Evolutionary conservation across 257 asterid species (phyloP).

Genomic region (Linderniella brevidens): DNA sequence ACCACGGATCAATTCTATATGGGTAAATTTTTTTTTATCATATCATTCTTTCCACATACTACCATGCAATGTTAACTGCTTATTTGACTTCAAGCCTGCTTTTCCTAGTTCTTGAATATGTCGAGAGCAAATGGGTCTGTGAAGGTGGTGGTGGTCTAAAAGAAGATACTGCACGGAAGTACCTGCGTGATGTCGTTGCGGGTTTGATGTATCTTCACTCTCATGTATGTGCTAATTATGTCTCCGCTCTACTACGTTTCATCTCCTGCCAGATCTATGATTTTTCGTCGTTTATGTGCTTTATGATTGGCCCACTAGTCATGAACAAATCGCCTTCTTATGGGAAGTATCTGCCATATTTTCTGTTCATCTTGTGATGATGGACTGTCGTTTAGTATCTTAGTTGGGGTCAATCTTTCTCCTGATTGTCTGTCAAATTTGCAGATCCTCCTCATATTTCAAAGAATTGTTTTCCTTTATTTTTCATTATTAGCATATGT

Average conservation of each 20-base stretch:
- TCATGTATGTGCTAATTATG: constrained; percentile 40
- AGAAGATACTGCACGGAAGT: constrained; percentile 54
- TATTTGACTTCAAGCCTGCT: constrained; percentile 10
- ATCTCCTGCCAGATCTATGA: too few species aligned
- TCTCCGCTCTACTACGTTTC: neutral
- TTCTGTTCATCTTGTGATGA: too few species aligned
- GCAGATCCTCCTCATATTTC: too few species aligned
- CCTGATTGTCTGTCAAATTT: too few species aligned
- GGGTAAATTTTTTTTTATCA: constrained; percentile 43
- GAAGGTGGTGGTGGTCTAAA: constrained; percentile 82
- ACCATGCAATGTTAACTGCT: constrained; percentile 7
- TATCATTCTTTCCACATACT: neutral
- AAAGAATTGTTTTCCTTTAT: too few species aligned
- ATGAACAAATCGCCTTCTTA: too few species aligned
- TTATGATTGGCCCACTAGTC: too few species aligned
- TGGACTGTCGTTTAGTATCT: too few species aligned
- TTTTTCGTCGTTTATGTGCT: too few species aligned
- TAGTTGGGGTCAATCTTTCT: too few species aligned
- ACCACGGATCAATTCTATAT: constrained; percentile 77
- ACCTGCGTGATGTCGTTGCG: constrained; percentile 73
- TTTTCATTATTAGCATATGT: too few species aligned
- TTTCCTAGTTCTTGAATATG: constrained; percentile 82
- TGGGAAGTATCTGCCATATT: too few species aligned
- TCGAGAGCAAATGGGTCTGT: constrained; percentile 82
- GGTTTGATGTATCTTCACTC: constrained; percentile 96